These are phyloP conservation scores for Nakataea oryzae DNA, from an alignment of 2,329 filamentous ascomycete genomes.

Conservation along the genomic window DNA sequence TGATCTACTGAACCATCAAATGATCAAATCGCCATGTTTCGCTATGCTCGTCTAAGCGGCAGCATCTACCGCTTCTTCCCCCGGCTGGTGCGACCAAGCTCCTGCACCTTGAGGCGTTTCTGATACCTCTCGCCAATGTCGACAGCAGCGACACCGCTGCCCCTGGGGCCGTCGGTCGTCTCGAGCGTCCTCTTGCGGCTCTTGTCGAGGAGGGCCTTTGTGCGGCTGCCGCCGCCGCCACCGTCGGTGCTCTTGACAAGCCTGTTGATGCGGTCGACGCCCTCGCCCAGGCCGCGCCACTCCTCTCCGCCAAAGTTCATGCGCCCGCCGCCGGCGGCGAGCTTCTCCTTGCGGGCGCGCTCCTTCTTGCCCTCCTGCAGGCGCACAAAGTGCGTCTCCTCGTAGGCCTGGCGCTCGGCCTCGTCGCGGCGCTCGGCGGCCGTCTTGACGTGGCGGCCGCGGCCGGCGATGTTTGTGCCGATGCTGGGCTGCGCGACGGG, in stretches of 20 bases:
- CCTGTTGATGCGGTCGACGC: slow-evolving; percentile 75
- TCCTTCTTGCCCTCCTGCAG: slow-evolving; percentile 86
- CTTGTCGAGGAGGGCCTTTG: slow-evolving; percentile 61
- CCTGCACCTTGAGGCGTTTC: slow-evolving; percentile 52
- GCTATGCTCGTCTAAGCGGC: neutral
- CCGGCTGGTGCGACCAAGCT: slow-evolving; percentile 32
- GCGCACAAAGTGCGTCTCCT: slow-evolving; percentile 85
- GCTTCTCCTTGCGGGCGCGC: slow-evolving; percentile 49
- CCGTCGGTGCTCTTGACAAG: slow-evolving; percentile 62
- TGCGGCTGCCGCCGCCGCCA: slow-evolving; percentile 35
- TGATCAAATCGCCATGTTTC: too few species aligned
- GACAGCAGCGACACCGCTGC: slow-evolving; percentile 34
- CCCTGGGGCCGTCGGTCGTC: slow-evolving; percentile 56
- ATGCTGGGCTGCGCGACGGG: slow-evolving; percentile 83
- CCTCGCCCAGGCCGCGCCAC: slow-evolving; percentile 76
- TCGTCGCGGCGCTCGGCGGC: slow-evolving; percentile 67
- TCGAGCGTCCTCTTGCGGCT: slow-evolving; percentile 73
- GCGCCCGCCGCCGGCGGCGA: slow-evolving; percentile 29
- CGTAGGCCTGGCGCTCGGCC: slow-evolving; percentile 71
- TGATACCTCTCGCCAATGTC: slow-evolving; percentile 67
- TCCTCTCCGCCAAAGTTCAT: slow-evolving; percentile 83
- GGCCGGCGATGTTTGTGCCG: slow-evolving; percentile 74
- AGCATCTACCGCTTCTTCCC: slow-evolving; percentile 27
- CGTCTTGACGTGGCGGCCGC: slow-evolving; percentile 72
- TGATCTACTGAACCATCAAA: too few species aligned